Evolutionary conservation across 2,329 filamentous ascomycete species (phyloP), one percentile per base, ranked within the genome.

Genomic region (Colletotrichum gloeosporioides): DNA sequence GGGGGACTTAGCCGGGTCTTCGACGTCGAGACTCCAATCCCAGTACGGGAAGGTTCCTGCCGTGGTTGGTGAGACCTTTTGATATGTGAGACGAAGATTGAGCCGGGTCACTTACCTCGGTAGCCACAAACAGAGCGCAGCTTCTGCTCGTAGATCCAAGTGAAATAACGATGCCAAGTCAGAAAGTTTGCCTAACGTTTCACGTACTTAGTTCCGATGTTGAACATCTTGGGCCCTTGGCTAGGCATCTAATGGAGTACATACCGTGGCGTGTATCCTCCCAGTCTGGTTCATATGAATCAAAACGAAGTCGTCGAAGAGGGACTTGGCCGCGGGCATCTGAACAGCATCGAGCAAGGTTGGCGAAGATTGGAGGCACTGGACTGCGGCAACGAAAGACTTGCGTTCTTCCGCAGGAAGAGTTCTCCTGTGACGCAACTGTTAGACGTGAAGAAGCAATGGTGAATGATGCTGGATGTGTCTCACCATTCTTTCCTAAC

Each of bases 1-100:
- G 16, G 84, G 80, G 13, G 82, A 84, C 76, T 77, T 82, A 31
- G 81, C 77, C 65, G 83, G 78, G 62, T 79, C 77, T 13, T 78
- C 59, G 6, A 87, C 63, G n/a, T 77, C 73, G 16, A 65, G 44
- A 25, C 63, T 64, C 73, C 69, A 73, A 18, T 77, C 68, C 69
- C 76, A 77, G 53, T 70, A 76, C 31, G 77, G 78, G 18, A 78
- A 78, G 9, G 65, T 75, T 15, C 75, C 71, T 76, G 36, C 22
- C 15, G 25, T 12, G 2, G 27, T 25, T n/a, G 36, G 61, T 62
- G 18, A 39, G 39, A 67, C 22, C 15, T 67, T 16, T 15, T 13
- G 5, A 16, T n/a, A 15, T 34, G 18, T 39, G 16, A 65, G 77
- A 22, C 34, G 18, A 53, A 7, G 13, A 7, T 8, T 16, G 6